Evolutionary conservation across 129 eudicot species (phyloP).

Genomic region (carrot (Daucus carota)): DNA sequence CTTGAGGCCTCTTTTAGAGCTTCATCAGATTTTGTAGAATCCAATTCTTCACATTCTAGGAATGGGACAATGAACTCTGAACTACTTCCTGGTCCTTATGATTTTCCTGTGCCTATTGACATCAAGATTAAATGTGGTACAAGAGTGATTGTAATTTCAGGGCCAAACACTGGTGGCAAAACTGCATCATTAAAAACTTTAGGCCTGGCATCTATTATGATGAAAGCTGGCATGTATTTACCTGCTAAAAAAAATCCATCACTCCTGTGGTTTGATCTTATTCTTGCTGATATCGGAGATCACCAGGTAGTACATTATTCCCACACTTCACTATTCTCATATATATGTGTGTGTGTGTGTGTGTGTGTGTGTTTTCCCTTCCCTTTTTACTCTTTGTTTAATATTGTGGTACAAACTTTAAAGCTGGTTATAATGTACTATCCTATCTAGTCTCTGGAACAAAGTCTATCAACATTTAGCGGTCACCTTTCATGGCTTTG

Average conservation of each 20-base stretch:
- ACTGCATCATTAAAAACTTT: constrained; percentile 97
- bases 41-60: constrained; percentile 23
- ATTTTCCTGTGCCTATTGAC: constrained; percentile 78
- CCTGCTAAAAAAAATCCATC: constrained; percentile 64
- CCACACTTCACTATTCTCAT: constrained; percentile 3
- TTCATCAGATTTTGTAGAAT: constrained; percentile 18
- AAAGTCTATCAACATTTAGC: constrained; percentile 91
- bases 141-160: constrained; percentile 84
- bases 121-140: constrained; percentile 47
- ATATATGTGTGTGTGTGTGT: background rate
- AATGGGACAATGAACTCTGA: constrained; percentile 16
- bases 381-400: constrained; percentile 10
- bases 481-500: constrained; percentile 81
- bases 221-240: constrained; percentile 88
- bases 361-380: background rate
- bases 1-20: constrained; percentile 51
- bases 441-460: constrained; percentile 67
- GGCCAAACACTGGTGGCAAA: constrained; percentile 98
- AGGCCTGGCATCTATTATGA: constrained; percentile 76
- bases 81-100: constrained; percentile 15
- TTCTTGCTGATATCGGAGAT: constrained; percentile 93
- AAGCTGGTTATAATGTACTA: constrained; percentile 9
- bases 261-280: constrained; percentile 89
- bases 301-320: constrained; percentile 55
- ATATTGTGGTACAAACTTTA: background rate